These are phyloP conservation scores for Trypanosoma rangeli DNA, from an alignment of 208 protist species.

Conservation along the genomic window DNA sequence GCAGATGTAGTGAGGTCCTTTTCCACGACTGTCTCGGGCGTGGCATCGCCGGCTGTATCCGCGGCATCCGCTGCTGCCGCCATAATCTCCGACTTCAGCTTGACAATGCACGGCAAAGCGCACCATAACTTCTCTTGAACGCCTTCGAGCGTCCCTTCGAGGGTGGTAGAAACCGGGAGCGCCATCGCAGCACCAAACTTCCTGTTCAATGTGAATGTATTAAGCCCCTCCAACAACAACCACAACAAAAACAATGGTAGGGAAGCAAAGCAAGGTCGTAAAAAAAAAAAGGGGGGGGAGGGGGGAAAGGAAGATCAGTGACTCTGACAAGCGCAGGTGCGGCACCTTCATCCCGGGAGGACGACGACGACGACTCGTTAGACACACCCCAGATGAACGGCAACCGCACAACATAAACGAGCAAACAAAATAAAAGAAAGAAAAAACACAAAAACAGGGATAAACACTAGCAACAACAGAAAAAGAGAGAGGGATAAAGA, in stretches of 20 bases:
- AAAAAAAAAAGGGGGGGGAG: neutral
- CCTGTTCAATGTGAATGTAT: neutral
- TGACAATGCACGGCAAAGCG: conserved; percentile 47
- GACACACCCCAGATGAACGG: neutral
- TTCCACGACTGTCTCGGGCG: conserved; percentile 18
- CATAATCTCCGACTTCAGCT: conserved; percentile 13
- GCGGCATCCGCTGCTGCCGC: neutral
- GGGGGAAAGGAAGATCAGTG: neutral
- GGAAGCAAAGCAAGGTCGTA: neutral
- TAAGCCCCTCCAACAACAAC: neutral
- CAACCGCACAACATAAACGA: neutral
- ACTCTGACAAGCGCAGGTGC: neutral
- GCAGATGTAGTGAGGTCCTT: conserved; percentile 6
- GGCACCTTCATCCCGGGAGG: neutral
- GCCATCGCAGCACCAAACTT: neutral
- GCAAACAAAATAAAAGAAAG: neutral
- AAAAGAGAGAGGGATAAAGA: conserved; percentile 1
- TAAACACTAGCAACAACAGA: neutral
- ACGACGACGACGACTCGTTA: neutral
- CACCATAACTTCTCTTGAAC: conserved; percentile 66
- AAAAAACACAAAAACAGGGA: neutral
- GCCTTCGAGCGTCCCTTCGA: conserved; percentile 43
- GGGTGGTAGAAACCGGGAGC: neutral
- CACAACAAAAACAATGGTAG: neutral
- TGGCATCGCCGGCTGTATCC: neutral